A percentile compares a stretch with the other conserved stretches of the same genome.
Conservation (phyloP, 352 stramenopile species). For the Aphanomyces euteiches region DNA sequence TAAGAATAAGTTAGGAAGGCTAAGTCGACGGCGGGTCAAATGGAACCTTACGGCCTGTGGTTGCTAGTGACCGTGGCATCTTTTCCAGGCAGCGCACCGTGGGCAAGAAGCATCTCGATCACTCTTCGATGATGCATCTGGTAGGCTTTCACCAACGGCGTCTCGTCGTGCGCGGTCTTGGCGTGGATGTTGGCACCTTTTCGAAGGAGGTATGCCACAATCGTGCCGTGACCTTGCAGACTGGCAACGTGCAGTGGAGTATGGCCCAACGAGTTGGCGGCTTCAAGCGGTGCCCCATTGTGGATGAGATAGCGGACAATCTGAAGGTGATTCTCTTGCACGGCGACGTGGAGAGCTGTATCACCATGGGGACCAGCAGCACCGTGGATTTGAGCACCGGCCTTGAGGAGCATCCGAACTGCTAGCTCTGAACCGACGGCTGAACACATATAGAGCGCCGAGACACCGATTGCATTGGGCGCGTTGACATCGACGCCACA, state of each 20-base stretch:
- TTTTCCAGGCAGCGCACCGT: constrained; percentile 15
- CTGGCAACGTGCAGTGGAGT: constrained; percentile 74
- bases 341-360: constrained; percentile 71
- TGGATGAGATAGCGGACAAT: constrained; percentile 56
- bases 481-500: constrained; percentile 62
- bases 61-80: too few species aligned
- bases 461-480: constrained; percentile 58
- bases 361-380: constrained; percentile 66
- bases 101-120: constrained; percentile 57
- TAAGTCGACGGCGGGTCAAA: too few species aligned
- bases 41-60: too few species aligned
- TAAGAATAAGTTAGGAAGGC: background rate
- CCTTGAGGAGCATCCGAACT: constrained; percentile 55
- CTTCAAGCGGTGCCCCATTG: constrained; percentile 50
- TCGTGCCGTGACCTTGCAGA: constrained; percentile 69
- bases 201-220: constrained; percentile 61
- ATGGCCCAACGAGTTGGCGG: constrained; percentile 51
- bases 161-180: constrained; percentile 58
- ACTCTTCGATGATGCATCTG: constrained; percentile 79
- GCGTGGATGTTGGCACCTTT: constrained; percentile 67
- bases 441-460: constrained; percentile 69
- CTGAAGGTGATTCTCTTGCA: constrained; percentile 74
- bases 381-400: constrained; percentile 31
- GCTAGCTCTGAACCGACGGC: constrained; percentile 61
- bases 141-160: constrained; percentile 70